Percentiles rank a stretch among this genome's conserved stretches.
Conservation (phyloP, 228 moss, liverwort and hornwort genomes). For the Sphagnum fallax region DNA sequence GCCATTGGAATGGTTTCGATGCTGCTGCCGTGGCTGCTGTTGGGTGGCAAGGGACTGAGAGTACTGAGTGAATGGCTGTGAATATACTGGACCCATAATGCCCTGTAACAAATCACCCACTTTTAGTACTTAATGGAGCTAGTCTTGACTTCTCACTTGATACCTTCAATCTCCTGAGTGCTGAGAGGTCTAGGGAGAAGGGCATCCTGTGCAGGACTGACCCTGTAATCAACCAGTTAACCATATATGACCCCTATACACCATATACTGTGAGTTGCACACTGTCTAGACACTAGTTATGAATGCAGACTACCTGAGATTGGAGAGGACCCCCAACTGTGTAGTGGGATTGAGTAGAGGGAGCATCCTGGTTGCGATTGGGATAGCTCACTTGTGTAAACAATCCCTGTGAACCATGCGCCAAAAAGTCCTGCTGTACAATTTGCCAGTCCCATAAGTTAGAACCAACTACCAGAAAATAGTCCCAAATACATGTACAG, state of each 20-base stretch:
- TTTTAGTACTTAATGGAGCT: not conserved
- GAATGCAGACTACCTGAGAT: constrained; percentile 56
- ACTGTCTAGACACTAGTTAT: not conserved
- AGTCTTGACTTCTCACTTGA: not conserved
- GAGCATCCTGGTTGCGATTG: constrained; percentile 89
- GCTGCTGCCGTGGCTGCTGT: constrained; percentile 44
- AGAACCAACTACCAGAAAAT: not conserved
- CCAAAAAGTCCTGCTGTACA: constrained; percentile 64
- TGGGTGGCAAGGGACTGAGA: constrained; percentile 47
- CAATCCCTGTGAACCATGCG: constrained; percentile 69
- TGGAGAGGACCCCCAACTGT: constrained; percentile 74
- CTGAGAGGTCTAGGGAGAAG: not conserved
- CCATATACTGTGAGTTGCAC: not conserved
- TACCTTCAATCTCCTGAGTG: not conserved
- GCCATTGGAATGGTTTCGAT: constrained; percentile 44
- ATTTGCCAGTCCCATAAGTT: not conserved
- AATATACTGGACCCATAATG: constrained; percentile 52
- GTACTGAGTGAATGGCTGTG: constrained; percentile 64
- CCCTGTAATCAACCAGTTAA: not conserved
- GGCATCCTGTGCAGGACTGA: not conserved
- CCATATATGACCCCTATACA: not conserved
- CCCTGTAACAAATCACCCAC: constrained; percentile 20
- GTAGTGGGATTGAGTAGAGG: constrained; percentile 82
- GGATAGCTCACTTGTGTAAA: constrained; percentile 91
- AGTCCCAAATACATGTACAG: not conserved